These are phyloP conservation scores for Russula compacta DNA, from an alignment of 768 basidiomycete genomes.

Conservation along the genomic window DNA sequence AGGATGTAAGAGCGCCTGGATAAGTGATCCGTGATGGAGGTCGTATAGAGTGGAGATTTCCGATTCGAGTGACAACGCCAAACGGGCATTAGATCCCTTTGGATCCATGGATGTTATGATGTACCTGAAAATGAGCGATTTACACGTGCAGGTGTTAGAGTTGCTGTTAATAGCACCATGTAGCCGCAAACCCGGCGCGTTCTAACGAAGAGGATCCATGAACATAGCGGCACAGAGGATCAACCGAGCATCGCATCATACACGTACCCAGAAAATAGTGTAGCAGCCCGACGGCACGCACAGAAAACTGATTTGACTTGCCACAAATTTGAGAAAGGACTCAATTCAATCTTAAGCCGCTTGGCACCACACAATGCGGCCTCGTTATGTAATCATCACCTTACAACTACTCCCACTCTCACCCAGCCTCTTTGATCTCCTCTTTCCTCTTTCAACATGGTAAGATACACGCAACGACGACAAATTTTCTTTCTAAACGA, in stretches of 20 bases:
- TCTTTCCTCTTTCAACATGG: slow-evolving; percentile 23
- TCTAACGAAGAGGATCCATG: too few relatives aligned
- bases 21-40: neutral
- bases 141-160: neutral
- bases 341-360: too few relatives aligned
- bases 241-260: neutral
- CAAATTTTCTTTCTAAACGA: neutral
- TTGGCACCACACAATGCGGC: too few relatives aligned
- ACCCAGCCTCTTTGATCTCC: neutral
- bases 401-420: too few relatives aligned
- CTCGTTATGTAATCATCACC: neutral
- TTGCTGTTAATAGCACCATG: too few relatives aligned
- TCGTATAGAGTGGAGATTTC: too few relatives aligned
- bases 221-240: too few relatives aligned
- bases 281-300: neutral
- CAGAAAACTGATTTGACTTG: neutral
- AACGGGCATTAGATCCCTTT: neutral
- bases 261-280: neutral
- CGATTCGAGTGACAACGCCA: too few relatives aligned
- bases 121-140: neutral
- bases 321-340: neutral
- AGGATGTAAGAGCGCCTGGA: neutral
- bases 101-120: neutral
- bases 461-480: slow-evolving; percentile 5
- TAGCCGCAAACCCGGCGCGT: too few relatives aligned